These are phyloP conservation scores for Cryptococcus sp. DNA, from an alignment of 1,284 basidiomycete species.

Conservation along the genomic window DNA sequence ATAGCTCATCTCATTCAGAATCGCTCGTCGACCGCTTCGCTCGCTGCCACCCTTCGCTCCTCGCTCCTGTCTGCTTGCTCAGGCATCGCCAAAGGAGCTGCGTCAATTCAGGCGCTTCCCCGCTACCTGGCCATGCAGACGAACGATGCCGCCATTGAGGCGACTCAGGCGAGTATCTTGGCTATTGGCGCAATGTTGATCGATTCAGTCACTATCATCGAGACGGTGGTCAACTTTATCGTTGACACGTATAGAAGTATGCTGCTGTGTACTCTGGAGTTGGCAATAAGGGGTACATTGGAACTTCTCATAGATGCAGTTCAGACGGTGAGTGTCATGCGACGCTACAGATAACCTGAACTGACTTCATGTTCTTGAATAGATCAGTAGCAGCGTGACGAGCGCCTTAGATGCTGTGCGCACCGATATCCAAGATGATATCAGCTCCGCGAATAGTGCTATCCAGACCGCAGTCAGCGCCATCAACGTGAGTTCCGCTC, in stretches of 20 bases:
- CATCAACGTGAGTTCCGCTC: slow-evolving; percentile 59
- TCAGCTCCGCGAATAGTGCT: slow-evolving; percentile 67
- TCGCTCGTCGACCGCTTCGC: slow-evolving; percentile 61
- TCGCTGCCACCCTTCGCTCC: slow-evolving; percentile 70
- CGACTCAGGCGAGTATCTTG: slow-evolving; percentile 75
- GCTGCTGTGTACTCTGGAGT: slow-evolving; percentile 87
- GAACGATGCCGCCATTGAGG: slow-evolving; percentile 73
- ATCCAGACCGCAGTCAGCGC: slow-evolving; percentile 67
- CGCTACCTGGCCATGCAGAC: slow-evolving; percentile 80
- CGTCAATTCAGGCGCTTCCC: slow-evolving; percentile 78
- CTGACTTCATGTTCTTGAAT: slow-evolving; percentile 3
- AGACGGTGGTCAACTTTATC: slow-evolving; percentile 85
- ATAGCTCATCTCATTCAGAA: slow-evolving; percentile 77
- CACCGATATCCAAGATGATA: slow-evolving; percentile 70
- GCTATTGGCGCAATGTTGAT: slow-evolving; percentile 73
- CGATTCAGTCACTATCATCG: slow-evolving; percentile 69
- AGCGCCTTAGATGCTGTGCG: slow-evolving; percentile 64
- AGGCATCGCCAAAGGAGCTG: slow-evolving; percentile 80
- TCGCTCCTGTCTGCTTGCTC: slow-evolving; percentile 75
- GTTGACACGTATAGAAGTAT: slow-evolving; percentile 89
- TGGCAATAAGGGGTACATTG: slow-evolving; percentile 79
- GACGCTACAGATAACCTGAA: neutral
- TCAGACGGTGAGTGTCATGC: slow-evolving; percentile 63
- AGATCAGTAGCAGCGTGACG: slow-evolving; percentile 72
- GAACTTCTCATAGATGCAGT: slow-evolving; percentile 78